Evolutionary conservation across 2,329 filamentous ascomycete species (phyloP).

Genomic region (Calycina herbarum): DNA sequence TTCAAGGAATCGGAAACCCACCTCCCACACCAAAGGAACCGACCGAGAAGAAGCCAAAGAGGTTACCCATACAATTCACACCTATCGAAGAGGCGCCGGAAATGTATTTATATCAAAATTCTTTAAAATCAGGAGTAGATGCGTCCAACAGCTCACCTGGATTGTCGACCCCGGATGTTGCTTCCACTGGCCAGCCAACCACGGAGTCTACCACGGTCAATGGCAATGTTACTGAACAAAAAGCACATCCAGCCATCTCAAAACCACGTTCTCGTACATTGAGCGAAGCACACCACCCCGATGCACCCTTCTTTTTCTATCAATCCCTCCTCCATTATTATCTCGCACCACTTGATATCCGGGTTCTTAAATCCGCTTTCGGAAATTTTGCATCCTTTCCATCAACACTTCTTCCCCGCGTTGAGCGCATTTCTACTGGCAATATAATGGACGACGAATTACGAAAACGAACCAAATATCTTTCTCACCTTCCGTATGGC

Average conservation of each 20-base stretch:
- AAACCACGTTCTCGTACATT: slow-evolving; percentile 11
- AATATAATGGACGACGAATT: slow-evolving; percentile 72
- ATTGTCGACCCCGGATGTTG: slow-evolving; percentile 21
- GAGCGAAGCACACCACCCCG: slow-evolving; percentile 31
- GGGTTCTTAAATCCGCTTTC: slow-evolving; percentile 70
- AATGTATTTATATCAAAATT: slow-evolving; percentile 52
- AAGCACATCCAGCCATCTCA: neutral
- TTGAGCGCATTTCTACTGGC: slow-evolving; percentile 70
- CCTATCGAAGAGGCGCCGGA: slow-evolving; percentile 47
- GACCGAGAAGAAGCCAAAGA: slow-evolving; percentile 47
- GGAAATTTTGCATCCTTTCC: slow-evolving; percentile 67
- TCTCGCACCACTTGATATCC: slow-evolving; percentile 69
- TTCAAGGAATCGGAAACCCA: slow-evolving; percentile 66
- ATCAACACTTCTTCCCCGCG: slow-evolving; percentile 67
- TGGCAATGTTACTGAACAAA: neutral
- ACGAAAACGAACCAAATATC: slow-evolving; percentile 67
- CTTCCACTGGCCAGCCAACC: neutral
- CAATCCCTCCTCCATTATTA: slow-evolving; percentile 72
- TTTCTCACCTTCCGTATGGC: slow-evolving; percentile 68
- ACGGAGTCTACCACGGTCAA: neutral
- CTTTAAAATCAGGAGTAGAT: slow-evolving; percentile 45
- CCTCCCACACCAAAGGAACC: slow-evolving; percentile 53
- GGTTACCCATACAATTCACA: slow-evolving; percentile 51
- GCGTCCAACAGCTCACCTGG: slow-evolving; percentile 28
- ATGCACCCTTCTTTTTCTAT: slow-evolving; percentile 66